Percentiles rank a stretch among this genome's conserved stretches.
Conservation (phyloP, 208 protist genomes). For the Crithidia thermophila region DNA sequence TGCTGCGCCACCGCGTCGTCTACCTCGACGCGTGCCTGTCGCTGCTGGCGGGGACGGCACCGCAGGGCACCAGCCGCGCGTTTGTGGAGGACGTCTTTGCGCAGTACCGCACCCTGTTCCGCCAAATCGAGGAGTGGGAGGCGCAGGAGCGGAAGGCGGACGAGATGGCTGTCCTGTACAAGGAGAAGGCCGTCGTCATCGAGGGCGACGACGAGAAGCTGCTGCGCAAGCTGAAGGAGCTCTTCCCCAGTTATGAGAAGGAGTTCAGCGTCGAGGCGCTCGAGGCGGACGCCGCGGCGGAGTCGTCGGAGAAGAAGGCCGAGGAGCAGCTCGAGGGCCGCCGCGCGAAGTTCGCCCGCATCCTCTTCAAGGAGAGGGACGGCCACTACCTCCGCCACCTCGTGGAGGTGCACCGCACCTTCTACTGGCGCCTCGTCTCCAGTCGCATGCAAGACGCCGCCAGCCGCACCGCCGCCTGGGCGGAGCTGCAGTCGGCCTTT, state of each 20-base stretch:
- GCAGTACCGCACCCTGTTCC: conserved; percentile 71
- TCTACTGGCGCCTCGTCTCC: conserved; percentile 65
- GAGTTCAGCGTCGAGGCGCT: conserved; percentile 75
- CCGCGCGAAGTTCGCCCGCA: conserved; percentile 67
- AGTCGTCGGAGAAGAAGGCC: conserved; percentile 25
- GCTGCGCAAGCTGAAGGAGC: conserved; percentile 79
- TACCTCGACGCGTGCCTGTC: conserved; percentile 83
- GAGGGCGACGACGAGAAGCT: conserved; percentile 93
- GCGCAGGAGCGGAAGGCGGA: conserved; percentile 72
- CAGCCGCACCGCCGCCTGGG: not conserved
- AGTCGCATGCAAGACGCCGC: conserved; percentile 27
- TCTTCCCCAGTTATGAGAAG: conserved; percentile 95
- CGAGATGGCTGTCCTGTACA: conserved; percentile 90
- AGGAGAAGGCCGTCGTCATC: conserved; percentile 89
- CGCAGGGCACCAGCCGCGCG: conserved; percentile 49
- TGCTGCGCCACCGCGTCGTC: conserved; percentile 57
- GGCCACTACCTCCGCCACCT: conserved; percentile 73
- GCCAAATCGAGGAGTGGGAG: conserved; percentile 76
- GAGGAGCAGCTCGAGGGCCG: conserved; percentile 38
- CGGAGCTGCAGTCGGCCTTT: conserved; percentile 48
- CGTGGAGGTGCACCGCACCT: conserved; percentile 67
- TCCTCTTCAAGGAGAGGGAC: conserved; percentile 74
- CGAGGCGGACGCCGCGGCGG: conserved; percentile 33
- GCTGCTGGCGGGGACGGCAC: conserved; percentile 50
- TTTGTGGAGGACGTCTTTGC: conserved; percentile 72